Evolutionary conservation across 2,329 filamentous ascomycete genomes (phyloP).

Genomic region (Cytospora mali): DNA sequence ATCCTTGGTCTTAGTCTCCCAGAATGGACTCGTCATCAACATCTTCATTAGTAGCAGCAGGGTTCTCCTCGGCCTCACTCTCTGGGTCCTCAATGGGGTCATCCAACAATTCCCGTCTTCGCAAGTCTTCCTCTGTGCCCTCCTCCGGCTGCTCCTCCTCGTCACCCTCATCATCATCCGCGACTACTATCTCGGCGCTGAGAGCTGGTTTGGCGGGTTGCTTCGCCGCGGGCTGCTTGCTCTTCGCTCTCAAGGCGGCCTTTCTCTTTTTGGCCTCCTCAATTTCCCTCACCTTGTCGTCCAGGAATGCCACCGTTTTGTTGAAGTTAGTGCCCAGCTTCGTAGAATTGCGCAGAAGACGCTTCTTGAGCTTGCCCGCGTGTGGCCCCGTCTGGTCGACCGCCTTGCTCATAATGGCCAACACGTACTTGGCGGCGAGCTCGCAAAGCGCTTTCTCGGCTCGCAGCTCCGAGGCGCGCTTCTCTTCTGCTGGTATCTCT

Average conservation of each 20-base stretch:
- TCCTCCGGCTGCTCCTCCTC: slow-evolving; percentile 54
- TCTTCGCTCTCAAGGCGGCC: slow-evolving; percentile 38
- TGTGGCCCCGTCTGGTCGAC: slow-evolving; percentile 66
- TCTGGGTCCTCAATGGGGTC: slow-evolving; percentile 45
- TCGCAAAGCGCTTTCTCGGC: slow-evolving; percentile 87
- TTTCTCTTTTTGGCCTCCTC: slow-evolving; percentile 45
- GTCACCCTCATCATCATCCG: slow-evolving; percentile 46
- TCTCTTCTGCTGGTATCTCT: slow-evolving; percentile 58
- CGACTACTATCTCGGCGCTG: slow-evolving; percentile 50
- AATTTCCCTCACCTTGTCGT: slow-evolving; percentile 60
- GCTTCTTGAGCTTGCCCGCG: slow-evolving; percentile 66
- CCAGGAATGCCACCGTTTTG: slow-evolving; percentile 79
- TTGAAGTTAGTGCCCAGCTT: slow-evolving; percentile 83
- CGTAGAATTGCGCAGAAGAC: slow-evolving; percentile 77
- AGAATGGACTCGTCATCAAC: slow-evolving; percentile 49
- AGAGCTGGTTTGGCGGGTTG: slow-evolving; percentile 38
- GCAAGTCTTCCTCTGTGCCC: slow-evolving; percentile 60
- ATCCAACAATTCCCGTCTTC: slow-evolving; percentile 55
- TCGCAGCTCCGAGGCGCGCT: slow-evolving; percentile 67
- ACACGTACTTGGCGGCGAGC: slow-evolving; percentile 80
- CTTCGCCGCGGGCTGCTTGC: slow-evolving; percentile 38
- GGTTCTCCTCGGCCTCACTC: slow-evolving; percentile 41
- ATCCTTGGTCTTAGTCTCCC: slow-evolving; percentile 44
- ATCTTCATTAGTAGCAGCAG: slow-evolving; percentile 41
- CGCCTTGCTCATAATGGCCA: slow-evolving; percentile 74